Percentiles rank a stretch among this genome's conserved stretches.
Conservation (phyloP, 2,329 filamentous ascomycete genomes). For the Nemania abortiva region DNA sequence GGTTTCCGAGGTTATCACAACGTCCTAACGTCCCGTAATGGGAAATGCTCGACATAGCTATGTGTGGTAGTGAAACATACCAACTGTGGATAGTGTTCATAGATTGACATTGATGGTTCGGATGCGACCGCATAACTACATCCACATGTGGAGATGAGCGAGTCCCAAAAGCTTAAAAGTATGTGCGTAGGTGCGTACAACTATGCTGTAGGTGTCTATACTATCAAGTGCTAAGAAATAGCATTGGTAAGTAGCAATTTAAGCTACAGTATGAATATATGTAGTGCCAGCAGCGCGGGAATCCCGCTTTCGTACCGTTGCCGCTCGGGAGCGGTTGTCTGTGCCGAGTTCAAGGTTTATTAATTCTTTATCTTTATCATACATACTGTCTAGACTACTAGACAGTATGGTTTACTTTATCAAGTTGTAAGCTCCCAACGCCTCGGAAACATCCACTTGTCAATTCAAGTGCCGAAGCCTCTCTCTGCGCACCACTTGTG, state of each 20-base stretch:
- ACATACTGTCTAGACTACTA: constrained; percentile 2
- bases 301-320: background rate
- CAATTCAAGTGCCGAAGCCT: constrained; percentile 21
- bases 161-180: background rate
- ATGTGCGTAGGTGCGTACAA: background rate
- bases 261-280: constrained; percentile 5
- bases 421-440: constrained; percentile 5
- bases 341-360: background rate
- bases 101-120: background rate
- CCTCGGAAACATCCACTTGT: constrained; percentile 15
- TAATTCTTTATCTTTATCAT: background rate
- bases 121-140: background rate
- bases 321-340: background rate
- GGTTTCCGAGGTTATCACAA: background rate
- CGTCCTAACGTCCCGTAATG: constrained; percentile 6
- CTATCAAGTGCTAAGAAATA: background rate
- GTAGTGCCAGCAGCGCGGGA: background rate
- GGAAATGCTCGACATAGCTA: constrained; percentile 25
- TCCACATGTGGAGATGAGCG: constrained; percentile 5
- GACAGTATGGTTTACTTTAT: background rate
- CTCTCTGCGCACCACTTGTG: background rate
- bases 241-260: background rate
- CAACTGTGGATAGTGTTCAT: background rate
- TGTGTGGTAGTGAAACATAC: constrained; percentile 9
- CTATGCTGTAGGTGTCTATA: background rate